A percentile compares a stretch with the other conserved stretches of the same genome.
Evolutionary conservation across 2,329 filamentous ascomycete genomes (phyloP).

Genomic region (Venturia effusa): DNA sequence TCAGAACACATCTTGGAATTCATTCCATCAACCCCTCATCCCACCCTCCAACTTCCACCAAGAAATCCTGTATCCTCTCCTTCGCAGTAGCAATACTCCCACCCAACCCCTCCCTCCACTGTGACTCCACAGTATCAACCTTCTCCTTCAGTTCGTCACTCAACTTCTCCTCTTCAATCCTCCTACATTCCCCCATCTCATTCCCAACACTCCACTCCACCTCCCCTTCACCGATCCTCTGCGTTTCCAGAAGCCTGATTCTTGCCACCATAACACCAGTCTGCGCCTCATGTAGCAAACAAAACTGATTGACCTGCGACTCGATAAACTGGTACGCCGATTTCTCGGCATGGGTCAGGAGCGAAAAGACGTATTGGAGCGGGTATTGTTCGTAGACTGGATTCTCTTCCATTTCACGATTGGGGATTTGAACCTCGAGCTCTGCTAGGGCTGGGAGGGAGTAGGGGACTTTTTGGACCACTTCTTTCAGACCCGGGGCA

Average conservation of each 20-base stretch:
- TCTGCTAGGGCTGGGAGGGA: conserved; percentile 32
- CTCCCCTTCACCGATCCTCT: conserved; percentile 37
- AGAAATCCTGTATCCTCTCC: conserved; percentile 59
- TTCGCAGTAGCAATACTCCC: conserved; percentile 63
- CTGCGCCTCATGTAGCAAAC: conserved; percentile 81
- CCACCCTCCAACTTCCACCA: conserved; percentile 75
- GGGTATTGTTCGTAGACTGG: conserved; percentile 71
- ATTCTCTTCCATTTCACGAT: conserved; percentile 73
- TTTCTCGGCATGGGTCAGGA: conserved; percentile 81
- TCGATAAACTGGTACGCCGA: conserved; percentile 96
- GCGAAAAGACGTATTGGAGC: conserved; percentile 77
- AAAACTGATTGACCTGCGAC: conserved; percentile 81
- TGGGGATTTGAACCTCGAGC: conserved; percentile 69
- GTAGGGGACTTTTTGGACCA: conserved; percentile 69
- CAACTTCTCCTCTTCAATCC: conserved; percentile 57
- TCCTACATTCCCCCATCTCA: conserved; percentile 47
- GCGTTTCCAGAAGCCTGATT: conserved; percentile 55
- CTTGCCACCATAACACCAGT: conserved; percentile 63
- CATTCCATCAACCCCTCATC: conserved; percentile 51
- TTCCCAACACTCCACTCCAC: conserved; percentile 28
- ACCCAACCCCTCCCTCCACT: conserved; percentile 83
- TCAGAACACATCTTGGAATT: not conserved
- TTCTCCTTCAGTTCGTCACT: conserved; percentile 89
- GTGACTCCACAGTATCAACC: conserved; percentile 78
- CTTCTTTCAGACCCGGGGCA: conserved; percentile 65